Percentiles rank a stretch among this genome's conserved stretches.
phyloP scores from a whole-genome alignment of 202 grass and related monocot genomes.

The Saccharum hybrid region DNA sequence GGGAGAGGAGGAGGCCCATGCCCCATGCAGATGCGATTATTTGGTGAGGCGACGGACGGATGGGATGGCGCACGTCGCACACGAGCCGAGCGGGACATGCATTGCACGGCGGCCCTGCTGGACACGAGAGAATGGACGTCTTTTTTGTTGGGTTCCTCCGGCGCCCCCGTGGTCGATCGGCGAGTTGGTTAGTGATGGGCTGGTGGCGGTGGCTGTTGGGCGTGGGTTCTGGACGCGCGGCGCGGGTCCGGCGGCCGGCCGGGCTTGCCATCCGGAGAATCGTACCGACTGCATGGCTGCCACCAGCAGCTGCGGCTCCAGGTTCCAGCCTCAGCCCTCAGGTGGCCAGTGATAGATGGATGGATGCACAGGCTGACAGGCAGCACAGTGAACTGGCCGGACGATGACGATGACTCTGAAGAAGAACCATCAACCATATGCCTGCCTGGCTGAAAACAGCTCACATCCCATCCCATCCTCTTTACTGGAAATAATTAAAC shows the following conservation, averaged over 20 bases:
- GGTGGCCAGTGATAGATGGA: no score
- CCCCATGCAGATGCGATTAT: neutral
- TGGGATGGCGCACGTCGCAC: neutral
- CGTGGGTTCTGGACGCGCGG: neutral
- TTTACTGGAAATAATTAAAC: no score
- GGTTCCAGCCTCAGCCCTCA: no score
- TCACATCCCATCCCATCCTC: neutral
- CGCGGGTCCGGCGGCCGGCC: no score
- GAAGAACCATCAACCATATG: no score
- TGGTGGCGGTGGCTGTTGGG: neutral
- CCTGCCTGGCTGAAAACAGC: neutral
- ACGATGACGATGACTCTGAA: no score
- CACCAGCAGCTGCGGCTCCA: no score
- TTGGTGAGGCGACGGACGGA: neutral
- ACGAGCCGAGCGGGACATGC: neutral
- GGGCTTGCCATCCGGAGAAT: no score
- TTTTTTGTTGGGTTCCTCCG: neutral
- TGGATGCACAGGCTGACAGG: neutral
- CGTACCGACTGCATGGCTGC: no score
- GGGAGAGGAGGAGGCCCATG: neutral
- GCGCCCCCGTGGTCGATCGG: neutral
- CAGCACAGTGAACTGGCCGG: neutral
- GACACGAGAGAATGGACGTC: conserved; percentile 18
- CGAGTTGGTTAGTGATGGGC: no score
- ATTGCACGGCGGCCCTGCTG: no score